Evolutionary conservation across 1,284 basidiomycete genomes (phyloP).

Genomic region (Trichosporon sp.): DNA sequence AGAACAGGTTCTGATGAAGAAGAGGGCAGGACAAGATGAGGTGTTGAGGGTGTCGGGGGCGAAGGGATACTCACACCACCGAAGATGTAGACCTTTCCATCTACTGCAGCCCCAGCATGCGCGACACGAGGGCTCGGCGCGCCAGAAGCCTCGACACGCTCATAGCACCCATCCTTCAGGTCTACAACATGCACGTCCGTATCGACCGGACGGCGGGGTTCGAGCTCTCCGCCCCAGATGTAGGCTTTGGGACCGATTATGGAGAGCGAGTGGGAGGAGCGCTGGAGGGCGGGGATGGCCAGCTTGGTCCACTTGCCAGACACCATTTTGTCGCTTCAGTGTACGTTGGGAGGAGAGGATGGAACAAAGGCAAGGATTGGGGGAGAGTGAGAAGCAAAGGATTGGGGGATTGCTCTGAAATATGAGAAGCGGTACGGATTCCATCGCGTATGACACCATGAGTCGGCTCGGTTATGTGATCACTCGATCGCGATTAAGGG

Average conservation of each 20-base stretch:
- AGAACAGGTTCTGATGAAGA: too few relatives aligned
- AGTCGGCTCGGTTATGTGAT: background rate
- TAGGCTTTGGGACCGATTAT: slow-evolving; percentile 8
- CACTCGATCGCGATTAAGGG: background rate
- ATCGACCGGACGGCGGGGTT: slow-evolving; percentile 29
- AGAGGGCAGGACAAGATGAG: too few relatives aligned
- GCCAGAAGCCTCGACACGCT: slow-evolving; percentile 12
- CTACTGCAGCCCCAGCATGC: slow-evolving; percentile 23
- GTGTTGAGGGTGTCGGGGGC: too few relatives aligned
- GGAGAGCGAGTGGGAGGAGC: slow-evolving; percentile 31
- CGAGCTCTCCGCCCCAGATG: slow-evolving; percentile 19
- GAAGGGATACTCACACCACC: slow-evolving; percentile 24
- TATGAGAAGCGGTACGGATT: background rate
- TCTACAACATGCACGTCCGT: slow-evolving; percentile 25
- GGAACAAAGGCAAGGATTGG: too few relatives aligned
- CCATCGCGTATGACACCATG: background rate
- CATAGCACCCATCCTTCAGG: slow-evolving; percentile 19
- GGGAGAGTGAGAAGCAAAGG: background rate
- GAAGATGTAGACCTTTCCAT: slow-evolving; percentile 28
- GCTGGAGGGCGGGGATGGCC: slow-evolving; percentile 10
- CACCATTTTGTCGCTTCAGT: background rate
- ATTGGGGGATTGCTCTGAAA: background rate
- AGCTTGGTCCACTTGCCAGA: slow-evolving; percentile 7
- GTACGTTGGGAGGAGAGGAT: too few relatives aligned
- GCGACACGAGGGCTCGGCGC: slow-evolving; percentile 27